Evolutionary conservation across 1,139 yeast genomes (phyloP).

Genomic region (Hansenula sp.): DNA sequence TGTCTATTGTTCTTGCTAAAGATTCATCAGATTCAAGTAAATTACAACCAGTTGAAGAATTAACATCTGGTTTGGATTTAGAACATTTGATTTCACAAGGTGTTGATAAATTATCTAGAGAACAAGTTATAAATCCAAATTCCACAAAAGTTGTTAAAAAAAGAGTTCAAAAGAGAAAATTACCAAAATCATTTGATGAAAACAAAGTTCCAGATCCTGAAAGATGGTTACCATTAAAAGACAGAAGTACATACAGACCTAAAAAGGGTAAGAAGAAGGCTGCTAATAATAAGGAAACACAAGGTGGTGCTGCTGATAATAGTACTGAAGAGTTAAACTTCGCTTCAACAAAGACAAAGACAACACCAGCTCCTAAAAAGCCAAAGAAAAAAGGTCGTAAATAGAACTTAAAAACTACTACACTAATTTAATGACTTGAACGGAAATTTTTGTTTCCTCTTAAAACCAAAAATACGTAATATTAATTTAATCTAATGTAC

Average conservation of each 20-base stretch:
- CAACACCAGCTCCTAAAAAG: conserved; percentile 7
- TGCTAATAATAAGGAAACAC: conserved; percentile 55
- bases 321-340: conserved; percentile 42
- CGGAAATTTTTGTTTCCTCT: background rate
- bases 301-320: conserved; percentile 67
- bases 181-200: conserved; percentile 38
- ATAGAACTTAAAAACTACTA: conserved; percentile 9
- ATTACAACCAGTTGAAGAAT: conserved; percentile 24
- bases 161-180: conserved; percentile 32
- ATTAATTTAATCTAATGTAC: conserved; percentile 1
- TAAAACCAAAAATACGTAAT: background rate
- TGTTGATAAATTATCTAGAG: conserved; percentile 29
- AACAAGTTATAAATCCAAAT: conserved; percentile 14
- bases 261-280: conserved; percentile 50
- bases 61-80: conserved; percentile 38
- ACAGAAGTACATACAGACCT: conserved; percentile 79
- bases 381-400: conserved; percentile 29
- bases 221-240: conserved; percentile 88
- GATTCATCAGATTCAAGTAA: conserved; percentile 3
- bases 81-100: conserved; percentile 35
- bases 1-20: conserved; percentile 21
- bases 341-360: conserved; percentile 12
- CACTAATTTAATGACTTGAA: conserved; percentile 1
- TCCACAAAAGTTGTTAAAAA: conserved; percentile 23
- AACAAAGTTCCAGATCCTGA: conserved; percentile 51